Conservation (phyloP, 495 filamentous ascomycete genomes). For the Penicillium soppii region DNA sequence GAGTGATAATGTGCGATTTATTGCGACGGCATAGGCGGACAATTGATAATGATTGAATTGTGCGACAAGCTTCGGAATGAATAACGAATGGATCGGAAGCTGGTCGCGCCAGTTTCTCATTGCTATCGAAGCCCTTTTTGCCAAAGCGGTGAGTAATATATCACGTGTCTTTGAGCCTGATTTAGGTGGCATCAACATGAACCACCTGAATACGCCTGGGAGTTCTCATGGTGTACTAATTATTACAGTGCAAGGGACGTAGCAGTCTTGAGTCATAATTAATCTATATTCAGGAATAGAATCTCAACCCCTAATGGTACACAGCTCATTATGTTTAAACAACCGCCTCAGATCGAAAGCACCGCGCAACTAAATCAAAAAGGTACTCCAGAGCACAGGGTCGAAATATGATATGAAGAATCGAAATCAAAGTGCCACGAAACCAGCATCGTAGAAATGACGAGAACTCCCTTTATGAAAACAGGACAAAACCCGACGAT, state of each 20-base stretch:
- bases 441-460: slow-evolving; percentile 1
- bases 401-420: slow-evolving; percentile 28
- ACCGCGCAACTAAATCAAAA: slow-evolving; percentile 13
- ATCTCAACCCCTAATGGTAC: slow-evolving; percentile 20
- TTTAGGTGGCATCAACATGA: neutral
- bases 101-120: slow-evolving; percentile 25
- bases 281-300: slow-evolving; percentile 29
- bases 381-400: slow-evolving; percentile 31
- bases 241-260: neutral
- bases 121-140: slow-evolving; percentile 26
- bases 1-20: neutral
- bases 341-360: slow-evolving; percentile 22
- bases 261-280: slow-evolving; percentile 16
- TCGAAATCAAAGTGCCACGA: slow-evolving; percentile 12
- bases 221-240: neutral
- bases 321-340: slow-evolving; percentile 26
- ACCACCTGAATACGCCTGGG: too few species aligned
- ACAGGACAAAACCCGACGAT: neutral
- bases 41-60: neutral
- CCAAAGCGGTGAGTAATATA: slow-evolving; percentile 15
- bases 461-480: neutral
- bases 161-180: slow-evolving; percentile 7
- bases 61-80: slow-evolving; percentile 4
- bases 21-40: slow-evolving; percentile 1
- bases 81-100: slow-evolving; percentile 13